Percentiles rank a stretch among this genome's conserved stretches.
Evolutionary conservation across 129 eudicot genomes (phyloP).

Genomic region (Gnaphalium uliginosum): DNA sequence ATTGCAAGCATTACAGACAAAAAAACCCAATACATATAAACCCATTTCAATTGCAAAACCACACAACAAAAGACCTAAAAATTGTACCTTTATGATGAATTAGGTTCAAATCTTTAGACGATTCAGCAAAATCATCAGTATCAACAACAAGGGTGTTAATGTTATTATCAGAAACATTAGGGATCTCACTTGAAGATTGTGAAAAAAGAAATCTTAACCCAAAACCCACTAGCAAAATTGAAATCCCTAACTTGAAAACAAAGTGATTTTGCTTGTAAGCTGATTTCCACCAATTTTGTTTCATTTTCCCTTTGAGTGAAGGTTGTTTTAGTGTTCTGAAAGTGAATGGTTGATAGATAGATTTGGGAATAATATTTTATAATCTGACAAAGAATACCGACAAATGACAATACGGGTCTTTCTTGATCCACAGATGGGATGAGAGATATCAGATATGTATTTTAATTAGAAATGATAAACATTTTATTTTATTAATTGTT

Average conservation of each 20-base stretch:
- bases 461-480: not conserved
- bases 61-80: not conserved
- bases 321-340: conserved; percentile 20
- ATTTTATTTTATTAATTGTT: too few relatives aligned
- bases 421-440: conserved; percentile 24
- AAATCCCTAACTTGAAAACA: conserved; percentile 54
- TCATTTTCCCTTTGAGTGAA: conserved; percentile 35
- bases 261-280: conserved; percentile 51
- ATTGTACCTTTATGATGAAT: not conserved
- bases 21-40: not conserved
- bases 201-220: conserved; percentile 53
- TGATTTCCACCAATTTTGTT: conserved; percentile 44
- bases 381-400: conserved; percentile 35
- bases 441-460: too few relatives aligned
- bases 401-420: conserved; percentile 34
- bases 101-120: conserved; percentile 27
- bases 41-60: not conserved
- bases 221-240: conserved; percentile 59
- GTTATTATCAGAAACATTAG: conserved; percentile 32
- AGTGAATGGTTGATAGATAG: conserved; percentile 11
- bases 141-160: conserved; percentile 36
- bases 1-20: not conserved
- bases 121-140: conserved; percentile 20
- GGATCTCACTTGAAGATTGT: conserved; percentile 44
- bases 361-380: not conserved